Conservation (phyloP, 352 stramenopile species). For the Plasmopara halstedii region DNA sequence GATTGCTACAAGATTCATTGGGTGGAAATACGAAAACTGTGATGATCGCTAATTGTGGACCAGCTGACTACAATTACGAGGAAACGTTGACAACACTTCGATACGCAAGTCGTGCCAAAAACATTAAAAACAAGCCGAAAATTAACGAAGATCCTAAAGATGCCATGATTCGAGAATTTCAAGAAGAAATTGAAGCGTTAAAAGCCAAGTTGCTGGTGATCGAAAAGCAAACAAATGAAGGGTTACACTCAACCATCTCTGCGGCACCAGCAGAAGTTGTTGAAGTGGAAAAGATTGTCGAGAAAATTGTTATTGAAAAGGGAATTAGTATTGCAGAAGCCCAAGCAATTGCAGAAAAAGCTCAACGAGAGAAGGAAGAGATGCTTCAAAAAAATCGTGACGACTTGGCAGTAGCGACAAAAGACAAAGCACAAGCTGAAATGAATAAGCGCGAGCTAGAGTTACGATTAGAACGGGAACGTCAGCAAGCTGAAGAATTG, state of each 20-base stretch:
- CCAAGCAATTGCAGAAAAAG: slow-evolving; percentile 58
- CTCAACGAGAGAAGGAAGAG: slow-evolving; percentile 70
- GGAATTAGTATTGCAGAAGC: slow-evolving; percentile 75
- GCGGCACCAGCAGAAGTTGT: slow-evolving; percentile 29
- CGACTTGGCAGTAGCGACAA: slow-evolving; percentile 58
- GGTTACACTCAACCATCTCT: background rate
- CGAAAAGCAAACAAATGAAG: slow-evolving; percentile 34
- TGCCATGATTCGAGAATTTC: slow-evolving; percentile 95
- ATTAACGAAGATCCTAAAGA: slow-evolving; percentile 99
- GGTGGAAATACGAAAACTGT: slow-evolving; percentile 97
- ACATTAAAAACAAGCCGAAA: slow-evolving; percentile 99
- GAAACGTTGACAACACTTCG: slow-evolving; percentile 90
- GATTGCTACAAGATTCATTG: slow-evolving; percentile 94
- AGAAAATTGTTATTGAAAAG: slow-evolving; percentile 79
- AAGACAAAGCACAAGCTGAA: slow-evolving; percentile 79
- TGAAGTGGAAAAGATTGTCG: slow-evolving; percentile 79
- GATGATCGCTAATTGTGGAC: slow-evolving; percentile 97
- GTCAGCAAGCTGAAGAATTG: slow-evolving; percentile 58
- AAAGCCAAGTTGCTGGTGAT: slow-evolving; percentile 77
- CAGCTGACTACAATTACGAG: slow-evolving; percentile 98
- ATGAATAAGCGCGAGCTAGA: slow-evolving; percentile 83
- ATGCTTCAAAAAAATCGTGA: slow-evolving; percentile 61
- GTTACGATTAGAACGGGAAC: slow-evolving; percentile 83
- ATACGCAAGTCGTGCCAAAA: slow-evolving; percentile 98
- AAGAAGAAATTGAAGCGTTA: slow-evolving; percentile 93